phyloP scores from a whole-genome alignment of 176 grass and related monocot species.

The Miscanthus lutarioriparius region DNA sequence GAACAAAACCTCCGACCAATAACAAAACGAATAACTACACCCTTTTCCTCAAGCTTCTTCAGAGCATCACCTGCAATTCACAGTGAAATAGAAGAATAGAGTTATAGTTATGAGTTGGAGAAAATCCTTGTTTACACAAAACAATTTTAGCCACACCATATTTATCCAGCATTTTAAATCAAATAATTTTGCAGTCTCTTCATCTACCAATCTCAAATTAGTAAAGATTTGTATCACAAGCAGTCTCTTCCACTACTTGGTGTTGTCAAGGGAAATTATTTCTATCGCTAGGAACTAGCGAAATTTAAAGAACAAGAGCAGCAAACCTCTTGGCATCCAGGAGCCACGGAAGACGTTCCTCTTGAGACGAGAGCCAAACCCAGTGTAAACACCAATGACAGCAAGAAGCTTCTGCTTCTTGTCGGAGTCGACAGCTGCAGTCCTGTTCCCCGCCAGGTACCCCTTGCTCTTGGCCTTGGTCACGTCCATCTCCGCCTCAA shows the following conservation, averaged over 20 bases:
- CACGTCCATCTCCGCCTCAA: constrained; percentile 90
- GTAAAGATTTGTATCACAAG: not conserved
- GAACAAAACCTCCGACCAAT: constrained; percentile 91
- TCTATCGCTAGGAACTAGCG: not conserved
- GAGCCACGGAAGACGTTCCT: constrained; percentile 82
- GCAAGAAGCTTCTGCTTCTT: constrained; percentile 73
- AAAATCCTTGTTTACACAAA: not conserved
- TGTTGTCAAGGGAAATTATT: not conserved
- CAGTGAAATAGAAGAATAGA: constrained; percentile 32
- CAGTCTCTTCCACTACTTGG: not conserved
- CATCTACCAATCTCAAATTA: not conserved
- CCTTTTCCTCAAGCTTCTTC: constrained; percentile 88
- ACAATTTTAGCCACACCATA: not conserved
- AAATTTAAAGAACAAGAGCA: not conserved
- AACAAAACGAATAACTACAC: constrained; percentile 91
- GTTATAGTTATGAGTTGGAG: constrained; percentile 15
- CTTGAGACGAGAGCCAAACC: constrained; percentile 86
- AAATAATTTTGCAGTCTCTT: not conserved
- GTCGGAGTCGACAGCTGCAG: constrained; percentile 30
- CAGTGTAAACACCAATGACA: constrained; percentile 93
- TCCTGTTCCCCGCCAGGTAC: constrained; percentile 65
- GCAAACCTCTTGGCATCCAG: constrained; percentile 95
- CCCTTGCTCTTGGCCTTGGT: constrained; percentile 86
- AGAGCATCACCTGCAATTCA: constrained; percentile 79
- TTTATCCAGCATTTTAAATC: not conserved